Conservation (phyloP, 75 land plant genomes). For the Pinus taeda region DNA sequence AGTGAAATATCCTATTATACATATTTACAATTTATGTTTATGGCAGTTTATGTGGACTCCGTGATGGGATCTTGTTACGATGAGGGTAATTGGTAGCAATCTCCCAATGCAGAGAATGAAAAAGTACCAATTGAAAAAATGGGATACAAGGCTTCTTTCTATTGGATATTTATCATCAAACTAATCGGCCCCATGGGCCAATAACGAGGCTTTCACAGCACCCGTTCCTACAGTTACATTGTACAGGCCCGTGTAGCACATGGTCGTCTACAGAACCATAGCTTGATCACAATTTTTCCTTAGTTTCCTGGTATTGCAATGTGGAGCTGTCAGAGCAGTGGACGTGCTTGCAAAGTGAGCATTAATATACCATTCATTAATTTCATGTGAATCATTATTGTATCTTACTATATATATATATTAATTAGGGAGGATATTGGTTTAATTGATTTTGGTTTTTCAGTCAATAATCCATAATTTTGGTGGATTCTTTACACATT, state of each 20-base stretch:
- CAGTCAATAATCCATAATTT: background rate
- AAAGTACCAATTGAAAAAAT: conserved; percentile 85
- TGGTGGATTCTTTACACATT: background rate
- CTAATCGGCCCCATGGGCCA: conserved; percentile 86
- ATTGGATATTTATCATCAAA: conserved; percentile 50
- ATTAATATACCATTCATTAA: background rate
- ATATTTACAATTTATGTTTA: too few species aligned
- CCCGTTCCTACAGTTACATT: conserved; percentile 74
- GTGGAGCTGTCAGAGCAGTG: conserved; percentile 58
- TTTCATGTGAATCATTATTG: background rate
- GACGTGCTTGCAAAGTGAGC: background rate
- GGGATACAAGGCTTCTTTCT: conserved; percentile 62
- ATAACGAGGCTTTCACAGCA: conserved; percentile 71
- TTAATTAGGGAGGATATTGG: background rate
- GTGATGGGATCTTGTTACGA: conserved; percentile 21
- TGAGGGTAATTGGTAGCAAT: conserved; percentile 60
- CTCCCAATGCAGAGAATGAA: conserved; percentile 68
- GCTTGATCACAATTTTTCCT: background rate
- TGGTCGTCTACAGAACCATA: background rate
- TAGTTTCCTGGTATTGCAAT: conserved; percentile 9
- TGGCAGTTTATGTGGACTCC: too few species aligned
- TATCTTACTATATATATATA: background rate
- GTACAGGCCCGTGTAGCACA: conserved; percentile 21
- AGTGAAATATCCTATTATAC: too few species aligned
- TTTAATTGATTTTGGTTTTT: background rate